Evolutionary conservation across 2,329 filamentous ascomycete genomes (phyloP), one percentile per base, ranked within the genome.

Genomic region (Balansia obtecta): DNA sequence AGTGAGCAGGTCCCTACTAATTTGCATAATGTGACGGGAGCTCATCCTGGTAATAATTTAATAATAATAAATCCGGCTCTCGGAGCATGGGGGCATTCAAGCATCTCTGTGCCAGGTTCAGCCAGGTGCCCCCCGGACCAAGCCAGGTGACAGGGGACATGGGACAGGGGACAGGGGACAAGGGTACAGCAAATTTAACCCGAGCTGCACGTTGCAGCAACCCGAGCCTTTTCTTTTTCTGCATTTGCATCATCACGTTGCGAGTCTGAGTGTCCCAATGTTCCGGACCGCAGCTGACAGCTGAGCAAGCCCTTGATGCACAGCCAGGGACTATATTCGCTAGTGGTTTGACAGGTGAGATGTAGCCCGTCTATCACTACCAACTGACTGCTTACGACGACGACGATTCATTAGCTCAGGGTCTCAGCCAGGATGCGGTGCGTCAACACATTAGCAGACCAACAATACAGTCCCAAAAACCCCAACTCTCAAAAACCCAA

Each of bases 71-170:
- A 27, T 27, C 27, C 13, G 5, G 10, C 33, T n/a, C n/a, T 12
- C 15, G 10, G n/a, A 20, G 45, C 40, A 22, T 45, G 16, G 44
- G 44, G 37, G 12, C n/a, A 32, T 34, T 45, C 45, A 4, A 47
- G 45, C 45, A 34, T 46, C 39, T 41, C 11, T 9, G 8, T 34
- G 13, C 43, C 22, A 11, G 13, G 32, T n/a, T n/a, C 38, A n/a
- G 39, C 11, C 32, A 27, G 38, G 48, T 46, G 42, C 37, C 48
- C 37, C 48, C 45, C 48, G n/a, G 48, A 34, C 43, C 43, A 46
- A 44, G 20, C 48, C 43, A 50, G 41, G 5, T 12, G 42, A 30
- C 40, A 44, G 47, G 48, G 48, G 48, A 16, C 16, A 41, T 20
- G 40, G 13, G 15, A 49, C 22, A 22, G 20, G 20, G 20, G 20